Evolutionary conservation across 306 rosid genomes (phyloP).

Genomic region (Cicer yamashitae): DNA sequence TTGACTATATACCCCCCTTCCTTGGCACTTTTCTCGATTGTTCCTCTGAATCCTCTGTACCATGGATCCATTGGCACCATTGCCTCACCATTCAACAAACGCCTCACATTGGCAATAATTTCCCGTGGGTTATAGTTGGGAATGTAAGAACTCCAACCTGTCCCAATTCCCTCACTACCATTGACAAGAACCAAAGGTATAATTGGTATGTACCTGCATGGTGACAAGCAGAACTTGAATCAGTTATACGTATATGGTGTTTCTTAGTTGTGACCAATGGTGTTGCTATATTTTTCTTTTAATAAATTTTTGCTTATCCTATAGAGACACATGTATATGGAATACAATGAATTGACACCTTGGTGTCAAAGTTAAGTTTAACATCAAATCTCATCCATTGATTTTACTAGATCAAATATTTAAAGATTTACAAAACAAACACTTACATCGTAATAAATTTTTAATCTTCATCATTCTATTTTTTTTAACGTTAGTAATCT

Average conservation of each 20-base stretch:
- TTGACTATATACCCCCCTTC: constrained; percentile 71
- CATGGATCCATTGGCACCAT: constrained; percentile 96
- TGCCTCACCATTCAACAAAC: constrained; percentile 61
- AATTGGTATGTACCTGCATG: constrained; percentile 78
- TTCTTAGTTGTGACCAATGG: background rate
- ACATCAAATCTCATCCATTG: too few relatives aligned
- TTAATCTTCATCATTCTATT: too few relatives aligned
- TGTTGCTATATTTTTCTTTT: too few relatives aligned
- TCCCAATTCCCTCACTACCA: constrained; percentile 96
- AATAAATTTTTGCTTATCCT: too few relatives aligned
- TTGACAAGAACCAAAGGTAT: constrained; percentile 91
- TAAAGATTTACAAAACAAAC: too few relatives aligned
- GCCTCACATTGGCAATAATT: constrained; percentile 75
- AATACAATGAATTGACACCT: too few relatives aligned
- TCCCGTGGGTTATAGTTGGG: constrained; percentile 96
- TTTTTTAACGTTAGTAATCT: too few relatives aligned
- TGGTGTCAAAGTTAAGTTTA: too few relatives aligned
- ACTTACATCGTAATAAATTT: too few relatives aligned
- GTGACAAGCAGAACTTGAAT: background rate
- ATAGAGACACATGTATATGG: too few relatives aligned
- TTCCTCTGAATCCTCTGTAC: constrained; percentile 86
- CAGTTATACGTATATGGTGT: background rate
- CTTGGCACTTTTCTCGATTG: constrained; percentile 69
- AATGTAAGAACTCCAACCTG: constrained; percentile 90
- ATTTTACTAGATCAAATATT: too few relatives aligned